Base-by-base conservation (phyloP, 345 rosid genomes). In the Melastoma malabathricum region DNA sequence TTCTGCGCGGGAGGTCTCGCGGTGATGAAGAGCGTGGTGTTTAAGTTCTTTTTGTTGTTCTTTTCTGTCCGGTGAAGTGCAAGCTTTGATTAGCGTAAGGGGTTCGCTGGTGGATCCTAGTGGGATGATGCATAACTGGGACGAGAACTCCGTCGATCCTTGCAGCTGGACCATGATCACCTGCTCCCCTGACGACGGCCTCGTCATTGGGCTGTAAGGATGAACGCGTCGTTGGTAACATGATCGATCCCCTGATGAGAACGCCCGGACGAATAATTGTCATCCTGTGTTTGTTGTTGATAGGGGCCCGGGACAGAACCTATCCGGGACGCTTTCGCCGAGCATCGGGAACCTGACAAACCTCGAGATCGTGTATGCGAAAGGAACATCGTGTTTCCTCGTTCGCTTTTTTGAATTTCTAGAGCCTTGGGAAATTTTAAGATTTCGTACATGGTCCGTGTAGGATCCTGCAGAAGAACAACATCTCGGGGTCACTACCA, bases 231-330 rank as follows among this genome's bases (percentile, higher is more conserved):
- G 31, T 27, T 27, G 31, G 31, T 5, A 31, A 31, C 38, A 5
- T 9, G 38, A 31, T 31, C 1, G 38, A 31, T 31, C 6, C 9
- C 38, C 16, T n/a, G 7, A 48, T 12, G 16, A 47, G 18, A 25
- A 6, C 22, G 43, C 20, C 29, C 25, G 1, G 14, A 15, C 27
- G 18, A 23, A 44, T 56, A 15, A 27, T 50, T 17, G 34, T 44
- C 4, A 25, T 13, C 48, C 18, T 12, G 19, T 18, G 27, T 16
- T 16, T 57, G 45, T 62, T 15, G 58, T 50, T 72, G 58, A 31
- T 79, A 87, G 98, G 57, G 83, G 73, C 61, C 96, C 92, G 23
- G 82, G 95, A 74, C 96, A 84, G 67, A 60, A 67, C 59, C 68
- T 92, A 20, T 79, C 88, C 52, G 95, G 98, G 46, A 64, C 69